Base-by-base conservation (phyloP, 192 early-diverging fungal species). In the Gigaspora rosea region DNA sequence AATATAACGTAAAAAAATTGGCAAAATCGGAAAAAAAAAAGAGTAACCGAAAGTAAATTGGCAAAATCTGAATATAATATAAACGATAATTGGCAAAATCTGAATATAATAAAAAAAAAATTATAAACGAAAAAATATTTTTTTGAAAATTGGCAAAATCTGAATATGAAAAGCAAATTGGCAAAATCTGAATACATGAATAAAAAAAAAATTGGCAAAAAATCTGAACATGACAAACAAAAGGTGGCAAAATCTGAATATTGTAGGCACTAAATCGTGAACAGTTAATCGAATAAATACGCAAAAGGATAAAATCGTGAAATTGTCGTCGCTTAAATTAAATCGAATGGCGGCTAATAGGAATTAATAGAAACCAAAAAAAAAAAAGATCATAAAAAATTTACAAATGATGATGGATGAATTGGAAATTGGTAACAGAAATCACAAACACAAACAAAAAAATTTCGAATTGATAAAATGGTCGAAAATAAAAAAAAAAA, bases 361-460 rank as follows among this genome's bases (percentile, higher is more conserved):
- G 27, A 27, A 27, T 27, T 27, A 27, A 27, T 27, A 41, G 36
- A 35, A 66, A 41, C 41, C 18, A 41, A 46, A 12, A 63, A 63
- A 63, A 13, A 12, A 11, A 3, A 35, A 35, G 2, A 13, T 35
- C 15, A 10, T 35, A 32, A 63, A 32, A 63, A 66, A 66, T 35
- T 66, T 66, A 66, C 32, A 66, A 62, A 62, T 62, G 59, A 62
- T 62, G 59, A 62, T 62, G 59, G 59, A 62, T 62, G 59, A 62
- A 62, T 62, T 62, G 59, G 59, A 62, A 13, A 33, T 62, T 62
- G 18, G 36, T 46, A 66, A 41, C 36, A 46, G 64, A 66, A 66
- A 66, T 66, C 64, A 66, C 64, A 66, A 66, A 66, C 64, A 66
- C 64, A 66, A 66, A 66, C 64, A 66, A 66, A 66, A 62, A 66